Evolutionary conservation across 2,329 filamentous ascomycete genomes (phyloP), one percentile per base, ranked within the genome.

Genomic region (Pezicula radicicola): DNA sequence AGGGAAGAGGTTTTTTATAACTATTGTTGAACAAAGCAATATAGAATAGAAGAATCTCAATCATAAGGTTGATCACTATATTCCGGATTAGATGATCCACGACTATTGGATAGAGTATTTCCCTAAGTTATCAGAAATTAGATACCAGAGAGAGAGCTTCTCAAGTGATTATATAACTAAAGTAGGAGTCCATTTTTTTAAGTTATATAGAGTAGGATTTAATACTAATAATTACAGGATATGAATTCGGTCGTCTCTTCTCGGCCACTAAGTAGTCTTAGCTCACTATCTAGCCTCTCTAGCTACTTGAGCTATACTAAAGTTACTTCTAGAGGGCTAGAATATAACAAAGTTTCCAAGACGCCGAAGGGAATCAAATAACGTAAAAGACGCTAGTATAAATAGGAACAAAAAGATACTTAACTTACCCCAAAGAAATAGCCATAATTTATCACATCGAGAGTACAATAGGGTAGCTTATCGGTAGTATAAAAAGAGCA

Each of bases 301-400:
- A 21, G 21, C 21, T 21, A 5, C 21, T 21, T 5, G 21, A 37
- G 35, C n/a, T 37, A 37, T 37, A 6, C 35, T 4, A 6, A 37
- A 37, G 35, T 16, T 37, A 4, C n/a, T 37, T 37, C 35, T 4
- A 13, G 6, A 37, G 35, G 35, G 35, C 35, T 37, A 16, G 46
- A 48, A n/a, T 33, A 19, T 33, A 25, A 25, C 19, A 41, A 37
- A 48, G 16, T 48, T 25, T 37, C 46, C 18, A 48, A 33, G n/a
- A 37, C 33, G 27, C 35, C 27, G 27, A 37, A 33, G 4, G 33
- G 18, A n/a, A 48, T 42, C 15, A 19, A 44, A 44, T 13, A 44
- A 40, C 46, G 8, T 89, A 89, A 71, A 75, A 79, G 49, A 80
- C 85, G 12, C 86, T 86, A 18, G 78, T 79, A 45, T 73, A 73